Evolutionary conservation across 768 basidiomycete species (phyloP).

Genomic region (Lactarius deliciosus): DNA sequence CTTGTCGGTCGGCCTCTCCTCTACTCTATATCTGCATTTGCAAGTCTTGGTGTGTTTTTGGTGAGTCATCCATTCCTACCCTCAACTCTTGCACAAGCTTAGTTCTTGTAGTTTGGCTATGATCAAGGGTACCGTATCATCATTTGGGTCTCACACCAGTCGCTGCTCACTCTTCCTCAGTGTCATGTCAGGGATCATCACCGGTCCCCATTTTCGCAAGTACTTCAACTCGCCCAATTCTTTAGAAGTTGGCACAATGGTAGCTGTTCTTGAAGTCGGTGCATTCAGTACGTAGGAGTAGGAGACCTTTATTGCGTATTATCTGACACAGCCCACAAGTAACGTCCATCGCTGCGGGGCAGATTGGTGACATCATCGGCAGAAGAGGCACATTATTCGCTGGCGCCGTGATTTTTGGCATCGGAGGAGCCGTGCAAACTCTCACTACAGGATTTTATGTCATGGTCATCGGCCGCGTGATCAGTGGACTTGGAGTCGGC

Average conservation of each 20-base stretch:
- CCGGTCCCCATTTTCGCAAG: slow-evolving; percentile 74
- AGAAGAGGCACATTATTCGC: slow-evolving; percentile 79
- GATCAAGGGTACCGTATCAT: slow-evolving; percentile 67
- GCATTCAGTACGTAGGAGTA: slow-evolving; percentile 64
- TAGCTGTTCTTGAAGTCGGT: slow-evolving; percentile 91
- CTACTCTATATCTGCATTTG: slow-evolving; percentile 77
- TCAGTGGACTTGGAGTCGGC: slow-evolving; percentile 89
- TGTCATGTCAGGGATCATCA: slow-evolving; percentile 92
- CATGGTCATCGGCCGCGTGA: slow-evolving; percentile 82
- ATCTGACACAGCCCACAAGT: slow-evolving; percentile 44
- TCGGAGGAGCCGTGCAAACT: slow-evolving; percentile 86
- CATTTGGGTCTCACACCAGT: slow-evolving; percentile 20
- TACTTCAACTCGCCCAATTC: slow-evolving; percentile 80
- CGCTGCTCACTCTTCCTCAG: slow-evolving; percentile 39
- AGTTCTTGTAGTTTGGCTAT: slow-evolving; percentile 65
- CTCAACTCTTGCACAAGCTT: slow-evolving; percentile 12
- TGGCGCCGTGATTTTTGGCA: slow-evolving; percentile 80
- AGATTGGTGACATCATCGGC: slow-evolving; percentile 84
- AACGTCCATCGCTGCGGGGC: slow-evolving; percentile 86
- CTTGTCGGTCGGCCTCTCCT: slow-evolving; percentile 78
- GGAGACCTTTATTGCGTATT: not conserved
- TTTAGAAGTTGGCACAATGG: slow-evolving; percentile 86
- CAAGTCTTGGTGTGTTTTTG: slow-evolving; percentile 82
- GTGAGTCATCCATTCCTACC: slow-evolving; percentile 45
- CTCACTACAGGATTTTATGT: slow-evolving; percentile 72